phyloP scores from a whole-genome alignment of 805 yeast genomes.

The Priceomyces fermenticarens region DNA sequence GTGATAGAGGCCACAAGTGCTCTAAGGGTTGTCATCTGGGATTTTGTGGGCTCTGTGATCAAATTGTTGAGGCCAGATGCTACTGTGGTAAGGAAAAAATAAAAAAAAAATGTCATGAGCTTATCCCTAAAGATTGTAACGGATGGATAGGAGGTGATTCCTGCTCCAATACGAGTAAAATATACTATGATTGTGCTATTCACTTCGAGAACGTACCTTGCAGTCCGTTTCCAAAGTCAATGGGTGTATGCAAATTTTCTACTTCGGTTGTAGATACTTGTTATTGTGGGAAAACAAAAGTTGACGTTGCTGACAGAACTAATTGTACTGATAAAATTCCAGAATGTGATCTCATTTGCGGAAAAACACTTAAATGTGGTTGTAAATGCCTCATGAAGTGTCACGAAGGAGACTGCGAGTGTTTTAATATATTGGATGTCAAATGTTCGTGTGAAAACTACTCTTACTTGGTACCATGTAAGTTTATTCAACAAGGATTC shows the following conservation, averaged over 20 bases:
- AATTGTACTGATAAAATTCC: constrained; percentile 79
- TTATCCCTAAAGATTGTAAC: constrained; percentile 33
- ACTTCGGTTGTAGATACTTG: constrained; percentile 64
- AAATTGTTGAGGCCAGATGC: constrained; percentile 49
- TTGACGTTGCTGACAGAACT: constrained; percentile 44
- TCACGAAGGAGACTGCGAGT: constrained; percentile 75
- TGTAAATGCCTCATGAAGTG: constrained; percentile 66
- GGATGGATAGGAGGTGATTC: constrained; percentile 31
- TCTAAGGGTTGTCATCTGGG: constrained; percentile 67
- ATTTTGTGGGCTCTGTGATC: constrained; percentile 72
- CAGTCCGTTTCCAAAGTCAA: constrained; percentile 41
- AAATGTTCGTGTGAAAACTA: constrained; percentile 64
- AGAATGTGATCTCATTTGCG: constrained; percentile 65
- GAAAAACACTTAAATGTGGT: constrained; percentile 66
- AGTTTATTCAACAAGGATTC: constrained; percentile 47
- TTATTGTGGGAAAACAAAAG: constrained; percentile 70
- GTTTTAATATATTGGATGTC: constrained; percentile 49
- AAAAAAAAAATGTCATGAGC: constrained; percentile 43
- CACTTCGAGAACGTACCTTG: constrained; percentile 53
- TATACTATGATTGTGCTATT: constrained; percentile 59
- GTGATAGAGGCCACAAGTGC: constrained; percentile 69
- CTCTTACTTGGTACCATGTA: constrained; percentile 62
- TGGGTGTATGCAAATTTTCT: constrained; percentile 53
- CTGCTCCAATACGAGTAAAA: constrained; percentile 42
- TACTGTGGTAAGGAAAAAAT: constrained; percentile 68